These are phyloP conservation scores for Voacanga thouarsii DNA, from an alignment of 257 asterid species.

Conservation along the genomic window DNA sequence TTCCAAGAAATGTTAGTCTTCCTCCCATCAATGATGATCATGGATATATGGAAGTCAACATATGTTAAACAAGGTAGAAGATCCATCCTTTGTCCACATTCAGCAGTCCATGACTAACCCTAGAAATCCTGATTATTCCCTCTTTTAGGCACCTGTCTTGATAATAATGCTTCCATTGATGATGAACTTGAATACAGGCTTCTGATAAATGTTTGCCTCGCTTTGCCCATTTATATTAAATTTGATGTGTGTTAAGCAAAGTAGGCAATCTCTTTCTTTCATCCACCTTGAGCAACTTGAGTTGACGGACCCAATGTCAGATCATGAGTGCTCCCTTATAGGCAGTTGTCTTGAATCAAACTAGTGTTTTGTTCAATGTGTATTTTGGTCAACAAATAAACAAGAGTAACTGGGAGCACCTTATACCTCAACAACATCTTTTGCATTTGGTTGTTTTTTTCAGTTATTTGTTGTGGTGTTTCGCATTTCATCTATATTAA, in stretches of 20 bases:
- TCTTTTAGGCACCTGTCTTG: background rate
- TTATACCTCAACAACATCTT: background rate
- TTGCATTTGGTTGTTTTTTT: no score
- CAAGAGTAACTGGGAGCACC: background rate
- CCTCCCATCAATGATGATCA: background rate
- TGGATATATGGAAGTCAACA: background rate
- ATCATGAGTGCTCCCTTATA: background rate
- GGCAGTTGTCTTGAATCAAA: background rate
- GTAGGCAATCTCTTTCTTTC: background rate
- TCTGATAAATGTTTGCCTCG: background rate
- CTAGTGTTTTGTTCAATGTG: no score
- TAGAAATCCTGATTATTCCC: background rate
- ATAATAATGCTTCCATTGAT: background rate
- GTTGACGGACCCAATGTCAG: background rate
- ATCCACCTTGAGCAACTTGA: background rate
- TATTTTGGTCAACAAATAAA: no score
- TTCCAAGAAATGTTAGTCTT: background rate
- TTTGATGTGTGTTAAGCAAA: background rate
- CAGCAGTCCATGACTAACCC: background rate
- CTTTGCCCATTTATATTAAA: background rate
- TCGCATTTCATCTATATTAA: background rate
- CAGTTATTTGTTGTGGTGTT: background rate
- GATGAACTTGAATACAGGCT: background rate
- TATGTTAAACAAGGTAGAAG: background rate
- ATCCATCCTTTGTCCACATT: background rate